A percentile compares a stretch with the other conserved stretches of the same genome.
These are phyloP conservation scores for Pisolithus microcarpus DNA, from an alignment of 768 basidiomycete species.

Conservation along the genomic window DNA sequence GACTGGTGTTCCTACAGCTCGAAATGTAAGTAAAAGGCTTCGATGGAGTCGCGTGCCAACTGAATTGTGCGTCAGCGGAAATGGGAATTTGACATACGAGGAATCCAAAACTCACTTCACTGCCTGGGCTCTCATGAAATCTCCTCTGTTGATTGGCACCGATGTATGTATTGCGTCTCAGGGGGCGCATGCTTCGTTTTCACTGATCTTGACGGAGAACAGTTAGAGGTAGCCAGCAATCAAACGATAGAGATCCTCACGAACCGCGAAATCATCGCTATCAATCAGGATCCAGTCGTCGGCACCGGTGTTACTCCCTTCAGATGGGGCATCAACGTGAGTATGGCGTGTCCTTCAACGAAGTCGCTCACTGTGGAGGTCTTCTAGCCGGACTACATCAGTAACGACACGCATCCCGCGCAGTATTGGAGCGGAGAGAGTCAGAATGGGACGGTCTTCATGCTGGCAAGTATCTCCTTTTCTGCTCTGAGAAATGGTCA, in stretches of 20 bases:
- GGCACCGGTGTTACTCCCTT: conserved; percentile 60
- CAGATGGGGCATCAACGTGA: conserved; percentile 60
- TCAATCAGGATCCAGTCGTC: conserved; percentile 59
- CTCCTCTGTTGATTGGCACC: conserved; percentile 57
- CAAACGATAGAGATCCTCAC: conserved; percentile 50
- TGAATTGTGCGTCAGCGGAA: conserved; percentile 37
- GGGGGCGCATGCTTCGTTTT: conserved; percentile 2
- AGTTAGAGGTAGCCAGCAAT: conserved; percentile 48
- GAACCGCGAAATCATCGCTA: conserved; percentile 58
- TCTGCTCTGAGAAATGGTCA: not conserved
- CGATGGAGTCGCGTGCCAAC: not conserved
- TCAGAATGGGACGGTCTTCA: conserved; percentile 58
- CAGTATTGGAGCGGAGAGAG: conserved; percentile 65
- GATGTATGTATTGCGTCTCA: conserved; percentile 31
- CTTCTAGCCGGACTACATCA: conserved; percentile 29
- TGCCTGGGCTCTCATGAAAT: conserved; percentile 67
- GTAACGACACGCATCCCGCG: conserved; percentile 46
- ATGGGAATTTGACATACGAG: conserved; percentile 52
- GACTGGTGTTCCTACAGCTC: conserved; percentile 28
- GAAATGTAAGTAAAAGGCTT: conserved; percentile 39
- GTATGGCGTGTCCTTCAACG: conserved; percentile 11
- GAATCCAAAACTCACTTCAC: conserved; percentile 67
- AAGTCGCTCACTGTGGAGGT: not conserved
- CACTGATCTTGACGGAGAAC: not conserved
- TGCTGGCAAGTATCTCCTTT: conserved; percentile 41